These are phyloP conservation scores for Pneumocystis wakefieldiae DNA, from an alignment of 1,139 yeast species.

Conservation along the genomic window DNA sequence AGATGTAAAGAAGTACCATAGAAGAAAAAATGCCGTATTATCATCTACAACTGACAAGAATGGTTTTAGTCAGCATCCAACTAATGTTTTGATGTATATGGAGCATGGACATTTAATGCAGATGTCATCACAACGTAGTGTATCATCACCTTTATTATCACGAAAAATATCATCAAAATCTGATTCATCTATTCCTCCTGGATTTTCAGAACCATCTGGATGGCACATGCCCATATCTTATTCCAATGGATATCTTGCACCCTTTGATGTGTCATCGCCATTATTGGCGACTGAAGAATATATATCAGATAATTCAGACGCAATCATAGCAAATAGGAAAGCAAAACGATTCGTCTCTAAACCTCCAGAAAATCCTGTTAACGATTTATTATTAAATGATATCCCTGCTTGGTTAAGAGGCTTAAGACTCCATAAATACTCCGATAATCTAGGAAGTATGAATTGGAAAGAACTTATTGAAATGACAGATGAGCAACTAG, in stretches of 20 bases:
- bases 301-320: slow-evolving; percentile 4
- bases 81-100: slow-evolving; percentile 11
- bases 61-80: slow-evolving; percentile 2
- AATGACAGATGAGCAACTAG: slow-evolving; percentile 53
- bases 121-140: slow-evolving; percentile 5
- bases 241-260: slow-evolving; percentile 2
- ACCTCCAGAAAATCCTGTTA: slow-evolving; percentile 12
- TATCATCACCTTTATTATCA: slow-evolving; percentile 3
- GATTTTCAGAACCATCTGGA: not conserved
- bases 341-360: slow-evolving; percentile 5
- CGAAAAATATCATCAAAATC: not conserved
- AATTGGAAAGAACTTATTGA: slow-evolving; percentile 69
- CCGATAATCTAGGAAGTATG: slow-evolving; percentile 61
- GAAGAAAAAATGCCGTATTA: slow-evolving; percentile 16
- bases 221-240: not conserved
- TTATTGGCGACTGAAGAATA: slow-evolving; percentile 5
- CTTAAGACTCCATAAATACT: slow-evolving; percentile 80
- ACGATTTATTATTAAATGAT: slow-evolving; percentile 44
- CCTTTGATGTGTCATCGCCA: slow-evolving; percentile 4
- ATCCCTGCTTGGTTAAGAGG: slow-evolving; percentile 88
- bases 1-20: slow-evolving; percentile 21
- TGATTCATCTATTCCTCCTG: not conserved
- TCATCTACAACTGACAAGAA: slow-evolving; percentile 5
- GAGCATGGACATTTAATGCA: slow-evolving; percentile 12
- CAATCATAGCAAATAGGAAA: not conserved